phyloP scores from a whole-genome alignment of 331 rosid genomes.

The Saraca asoca region DNA sequence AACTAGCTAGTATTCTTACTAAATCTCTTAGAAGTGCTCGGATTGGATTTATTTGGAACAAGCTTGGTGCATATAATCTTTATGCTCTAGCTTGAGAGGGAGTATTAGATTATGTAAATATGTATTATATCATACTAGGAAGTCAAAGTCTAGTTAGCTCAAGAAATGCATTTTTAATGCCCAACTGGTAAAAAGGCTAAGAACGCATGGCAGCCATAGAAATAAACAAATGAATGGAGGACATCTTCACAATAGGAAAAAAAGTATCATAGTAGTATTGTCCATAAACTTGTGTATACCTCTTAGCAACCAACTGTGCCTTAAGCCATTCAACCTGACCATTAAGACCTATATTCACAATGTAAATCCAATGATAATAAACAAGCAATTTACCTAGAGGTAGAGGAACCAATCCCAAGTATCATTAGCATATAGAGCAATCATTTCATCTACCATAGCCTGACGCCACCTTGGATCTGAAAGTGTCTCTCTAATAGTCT shows the following conservation, averaged over 20 bases:
- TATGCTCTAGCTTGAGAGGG: too few species aligned
- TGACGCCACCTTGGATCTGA: background rate
- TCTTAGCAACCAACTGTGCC: background rate
- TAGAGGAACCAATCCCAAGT: background rate
- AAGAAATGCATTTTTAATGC: background rate
- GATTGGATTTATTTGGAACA: too few species aligned
- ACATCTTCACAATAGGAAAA: background rate
- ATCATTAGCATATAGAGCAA: background rate
- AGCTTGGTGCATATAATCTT: too few species aligned
- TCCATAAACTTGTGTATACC: background rate
- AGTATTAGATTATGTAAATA: too few species aligned
- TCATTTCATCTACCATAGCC: constrained; percentile 2
- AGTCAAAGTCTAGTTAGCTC: too few species aligned
- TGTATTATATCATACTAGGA: too few species aligned
- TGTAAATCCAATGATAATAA: background rate
- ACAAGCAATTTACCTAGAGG: background rate
- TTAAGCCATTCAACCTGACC: background rate
- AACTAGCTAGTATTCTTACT: too few species aligned
- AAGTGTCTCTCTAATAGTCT: background rate
- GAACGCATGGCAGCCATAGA: background rate
- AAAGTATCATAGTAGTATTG: background rate
- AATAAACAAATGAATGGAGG: background rate
- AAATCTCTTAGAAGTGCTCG: too few species aligned
- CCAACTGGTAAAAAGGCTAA: background rate
- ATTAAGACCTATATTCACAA: background rate